phyloP scores from a whole-genome alignment of 345 rosid genomes.

The Mercurialis annua region DNA sequence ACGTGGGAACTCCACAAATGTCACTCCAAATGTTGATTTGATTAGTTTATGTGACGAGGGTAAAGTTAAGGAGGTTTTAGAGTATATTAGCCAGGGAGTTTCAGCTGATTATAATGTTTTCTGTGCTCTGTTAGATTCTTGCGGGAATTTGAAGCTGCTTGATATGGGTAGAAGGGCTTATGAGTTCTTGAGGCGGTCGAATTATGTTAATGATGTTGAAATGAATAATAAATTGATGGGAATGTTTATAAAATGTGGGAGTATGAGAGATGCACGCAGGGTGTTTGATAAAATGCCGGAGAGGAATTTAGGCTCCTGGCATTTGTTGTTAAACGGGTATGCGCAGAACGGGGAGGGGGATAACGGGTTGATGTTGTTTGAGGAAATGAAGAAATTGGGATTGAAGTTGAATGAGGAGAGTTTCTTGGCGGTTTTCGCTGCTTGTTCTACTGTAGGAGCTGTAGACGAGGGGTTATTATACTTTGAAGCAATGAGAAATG shows the following conservation, averaged over 20 bases:
- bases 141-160: slow-evolving; percentile 35
- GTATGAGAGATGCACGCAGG: slow-evolving; percentile 40
- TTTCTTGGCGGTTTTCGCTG: slow-evolving; percentile 32
- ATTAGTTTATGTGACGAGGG: slow-evolving; percentile 43
- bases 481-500: slow-evolving; percentile 41
- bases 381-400: slow-evolving; percentile 37
- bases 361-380: slow-evolving; percentile 43
- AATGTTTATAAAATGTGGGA: slow-evolving; percentile 34
- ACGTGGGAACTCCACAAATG: slow-evolving; percentile 13
- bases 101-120: slow-evolving; percentile 36
- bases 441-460: slow-evolving; percentile 43
- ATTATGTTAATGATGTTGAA: slow-evolving; percentile 25
- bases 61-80: slow-evolving; percentile 41
- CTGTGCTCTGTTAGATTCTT: slow-evolving; percentile 31
- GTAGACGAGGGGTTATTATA: slow-evolving; percentile 34
- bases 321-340: slow-evolving; percentile 42
- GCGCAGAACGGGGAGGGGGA: slow-evolving; percentile 40
- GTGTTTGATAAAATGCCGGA: slow-evolving; percentile 56
- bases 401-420: slow-evolving; percentile 29
- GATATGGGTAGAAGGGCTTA: slow-evolving; percentile 37
- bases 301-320: slow-evolving; percentile 37
- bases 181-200: slow-evolving; percentile 34
- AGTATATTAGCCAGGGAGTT: slow-evolving; percentile 28
- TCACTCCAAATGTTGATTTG: slow-evolving; percentile 29
- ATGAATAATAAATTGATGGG: slow-evolving; percentile 36